Evolutionary conservation across 2,329 filamentous ascomycete genomes (phyloP).

Genomic region (Hirsutella rhossiliensis): DNA sequence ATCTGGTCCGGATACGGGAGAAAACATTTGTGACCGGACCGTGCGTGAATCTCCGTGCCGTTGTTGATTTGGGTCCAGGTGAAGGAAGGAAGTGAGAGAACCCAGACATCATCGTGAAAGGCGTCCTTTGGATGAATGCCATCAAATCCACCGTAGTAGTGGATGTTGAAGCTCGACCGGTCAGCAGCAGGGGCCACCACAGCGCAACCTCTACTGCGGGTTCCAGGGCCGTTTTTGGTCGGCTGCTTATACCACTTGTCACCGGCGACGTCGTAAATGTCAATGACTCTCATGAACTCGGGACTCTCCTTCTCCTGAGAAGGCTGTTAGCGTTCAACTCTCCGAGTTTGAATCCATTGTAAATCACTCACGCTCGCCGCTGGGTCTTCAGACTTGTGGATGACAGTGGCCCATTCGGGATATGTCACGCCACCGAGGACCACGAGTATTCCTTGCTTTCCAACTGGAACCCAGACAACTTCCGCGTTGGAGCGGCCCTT

Average conservation of each 20-base stretch:
- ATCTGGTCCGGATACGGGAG: slow-evolving; percentile 69
- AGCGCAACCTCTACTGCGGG: slow-evolving; percentile 57
- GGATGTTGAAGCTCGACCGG: slow-evolving; percentile 66
- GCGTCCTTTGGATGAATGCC: slow-evolving; percentile 26
- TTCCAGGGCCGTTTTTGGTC: slow-evolving; percentile 46
- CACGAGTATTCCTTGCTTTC: slow-evolving; percentile 61
- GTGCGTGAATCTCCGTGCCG: slow-evolving; percentile 38
- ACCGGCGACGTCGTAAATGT: slow-evolving; percentile 64
- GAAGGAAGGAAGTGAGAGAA: slow-evolving; percentile 68
- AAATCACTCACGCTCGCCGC: slow-evolving; percentile 19
- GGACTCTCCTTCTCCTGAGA: slow-evolving; percentile 50
- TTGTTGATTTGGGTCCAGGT: slow-evolving; percentile 53
- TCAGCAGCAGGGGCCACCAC: slow-evolving; percentile 62
- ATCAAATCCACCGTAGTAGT: slow-evolving; percentile 71
- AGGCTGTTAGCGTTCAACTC: background rate
- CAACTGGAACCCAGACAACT: slow-evolving; percentile 67
- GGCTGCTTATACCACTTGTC: slow-evolving; percentile 58
- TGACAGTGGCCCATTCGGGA: slow-evolving; percentile 33
- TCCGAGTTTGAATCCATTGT: no score
- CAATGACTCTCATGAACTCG: slow-evolving; percentile 58
- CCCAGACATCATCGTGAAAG: slow-evolving; percentile 62
- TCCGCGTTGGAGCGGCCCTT: slow-evolving; percentile 49
- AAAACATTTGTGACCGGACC: slow-evolving; percentile 66
- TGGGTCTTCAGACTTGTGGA: slow-evolving; percentile 14
- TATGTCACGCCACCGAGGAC: slow-evolving; percentile 63